phyloP scores from a whole-genome alignment of 2,329 filamentous ascomycete species.

The Stagonosporopsis rhizophila region DNA sequence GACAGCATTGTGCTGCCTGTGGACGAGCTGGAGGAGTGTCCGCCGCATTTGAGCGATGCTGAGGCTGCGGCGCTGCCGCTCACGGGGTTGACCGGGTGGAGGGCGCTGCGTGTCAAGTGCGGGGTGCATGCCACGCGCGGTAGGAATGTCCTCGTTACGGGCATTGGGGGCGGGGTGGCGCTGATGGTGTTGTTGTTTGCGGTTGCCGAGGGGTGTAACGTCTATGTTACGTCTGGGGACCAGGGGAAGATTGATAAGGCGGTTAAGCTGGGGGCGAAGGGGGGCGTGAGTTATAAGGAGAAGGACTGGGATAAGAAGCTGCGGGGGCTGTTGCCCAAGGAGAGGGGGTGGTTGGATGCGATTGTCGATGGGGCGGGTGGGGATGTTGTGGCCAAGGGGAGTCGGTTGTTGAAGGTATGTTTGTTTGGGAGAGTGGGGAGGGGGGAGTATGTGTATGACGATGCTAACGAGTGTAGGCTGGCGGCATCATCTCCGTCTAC shows the following conservation, averaged over 20 bases:
- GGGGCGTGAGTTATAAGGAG: conserved; percentile 83
- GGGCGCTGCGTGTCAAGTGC: conserved; percentile 82
- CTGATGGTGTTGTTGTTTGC: conserved; percentile 82
- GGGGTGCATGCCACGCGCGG: conserved; percentile 65
- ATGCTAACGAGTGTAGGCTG: conserved; percentile 55
- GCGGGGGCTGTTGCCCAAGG: conserved; percentile 64
- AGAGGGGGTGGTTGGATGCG: conserved; percentile 76
- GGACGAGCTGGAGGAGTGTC: conserved; percentile 77
- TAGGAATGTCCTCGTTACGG: conserved; percentile 82
- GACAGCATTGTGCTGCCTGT: conserved; percentile 75
- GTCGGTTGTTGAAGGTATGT: conserved; percentile 70
- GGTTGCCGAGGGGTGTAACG: conserved; percentile 72
- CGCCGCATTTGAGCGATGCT: conserved; percentile 71
- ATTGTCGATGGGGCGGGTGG: conserved; percentile 92
- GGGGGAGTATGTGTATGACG: too few species aligned
- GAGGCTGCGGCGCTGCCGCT: conserved; percentile 87
- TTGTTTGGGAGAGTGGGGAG: too few species aligned
- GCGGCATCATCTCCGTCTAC: conserved; percentile 85
- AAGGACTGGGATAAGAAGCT: conserved; percentile 83
- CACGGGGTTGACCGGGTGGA: conserved; percentile 86
- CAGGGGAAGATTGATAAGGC: conserved; percentile 78
- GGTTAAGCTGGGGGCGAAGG: conserved; percentile 73
- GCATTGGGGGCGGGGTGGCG: conserved; percentile 92
- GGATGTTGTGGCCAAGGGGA: conserved; percentile 74
- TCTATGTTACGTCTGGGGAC: conserved; percentile 82